phyloP scores from a whole-genome alignment of 2,329 filamentous ascomycete species.

The Neofusicoccum ribis region DNA sequence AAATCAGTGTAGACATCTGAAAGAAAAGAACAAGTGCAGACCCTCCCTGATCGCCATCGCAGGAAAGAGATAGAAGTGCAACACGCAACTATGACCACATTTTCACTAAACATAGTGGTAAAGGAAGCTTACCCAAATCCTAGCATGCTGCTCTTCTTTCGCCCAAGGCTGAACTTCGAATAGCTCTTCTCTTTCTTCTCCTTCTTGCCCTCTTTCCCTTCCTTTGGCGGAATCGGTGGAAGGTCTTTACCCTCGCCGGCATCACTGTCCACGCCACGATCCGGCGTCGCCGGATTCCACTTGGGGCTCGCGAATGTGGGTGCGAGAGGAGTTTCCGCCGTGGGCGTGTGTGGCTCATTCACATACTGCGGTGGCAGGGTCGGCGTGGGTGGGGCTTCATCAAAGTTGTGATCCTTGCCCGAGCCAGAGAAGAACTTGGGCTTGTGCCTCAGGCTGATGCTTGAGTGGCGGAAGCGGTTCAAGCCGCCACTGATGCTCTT shows the following conservation, averaged over 20 bases:
- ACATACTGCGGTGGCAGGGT: constrained; percentile 20
- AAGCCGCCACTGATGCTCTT: constrained; percentile 48
- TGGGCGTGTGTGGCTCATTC: constrained; percentile 7
- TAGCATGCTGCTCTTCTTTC: constrained; percentile 58
- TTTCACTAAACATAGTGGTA: too few species aligned
- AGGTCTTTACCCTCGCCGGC: constrained; percentile 20
- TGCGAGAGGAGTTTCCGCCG: neutral
- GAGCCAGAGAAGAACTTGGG: constrained; percentile 65
- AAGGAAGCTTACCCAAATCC: constrained; percentile 11
- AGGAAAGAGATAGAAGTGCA: neutral
- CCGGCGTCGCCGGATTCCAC: neutral
- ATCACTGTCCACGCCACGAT: neutral
- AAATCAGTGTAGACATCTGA: constrained; percentile 8
- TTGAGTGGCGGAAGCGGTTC: constrained; percentile 67
- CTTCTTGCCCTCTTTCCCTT: constrained; percentile 39
- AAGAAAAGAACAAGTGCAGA: neutral
- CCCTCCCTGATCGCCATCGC: too few species aligned
- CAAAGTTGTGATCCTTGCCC: constrained; percentile 27
- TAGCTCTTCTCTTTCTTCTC: constrained; percentile 58
- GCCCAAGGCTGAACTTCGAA: constrained; percentile 62
- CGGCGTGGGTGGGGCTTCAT: constrained; percentile 29
- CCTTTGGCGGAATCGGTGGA: neutral
- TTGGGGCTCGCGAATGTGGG: constrained; percentile 3
- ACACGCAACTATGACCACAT: neutral
- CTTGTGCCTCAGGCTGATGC: constrained; percentile 77